These are phyloP conservation scores for Nicotiana sylvestris DNA, from an alignment of 257 asterid species.

Conservation along the genomic window DNA sequence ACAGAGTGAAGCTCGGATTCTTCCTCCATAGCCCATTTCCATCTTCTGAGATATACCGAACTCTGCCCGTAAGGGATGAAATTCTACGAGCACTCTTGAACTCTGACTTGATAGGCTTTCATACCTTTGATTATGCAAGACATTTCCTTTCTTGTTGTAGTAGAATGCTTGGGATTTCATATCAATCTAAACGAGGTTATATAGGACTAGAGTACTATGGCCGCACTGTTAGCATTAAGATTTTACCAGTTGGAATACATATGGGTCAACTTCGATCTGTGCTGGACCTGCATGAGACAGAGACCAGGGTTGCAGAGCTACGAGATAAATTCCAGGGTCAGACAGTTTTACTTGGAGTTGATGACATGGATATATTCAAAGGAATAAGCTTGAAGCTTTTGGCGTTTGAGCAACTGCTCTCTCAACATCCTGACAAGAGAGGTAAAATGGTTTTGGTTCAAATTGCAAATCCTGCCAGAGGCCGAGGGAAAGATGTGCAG, in stretches of 20 bases:
- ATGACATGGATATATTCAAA: conserved; percentile 84
- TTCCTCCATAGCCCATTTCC: conserved; percentile 86
- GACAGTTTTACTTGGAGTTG: conserved; percentile 73
- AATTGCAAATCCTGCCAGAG: conserved; percentile 87
- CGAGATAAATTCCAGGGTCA: conserved; percentile 46
- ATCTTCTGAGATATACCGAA: conserved; percentile 81
- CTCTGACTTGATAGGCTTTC: conserved; percentile 78
- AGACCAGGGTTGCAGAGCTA: conserved; percentile 52
- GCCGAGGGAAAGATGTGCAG: conserved; percentile 78
- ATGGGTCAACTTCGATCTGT: conserved; percentile 67
- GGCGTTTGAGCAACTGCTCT: conserved; percentile 73
- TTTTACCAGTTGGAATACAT: conserved; percentile 81
- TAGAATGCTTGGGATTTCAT: conserved; percentile 74
- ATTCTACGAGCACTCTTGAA: conserved; percentile 76
- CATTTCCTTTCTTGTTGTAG: conserved; percentile 87
- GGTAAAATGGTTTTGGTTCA: conserved; percentile 71
- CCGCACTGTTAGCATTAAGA: conserved; percentile 78
- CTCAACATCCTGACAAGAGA: conserved; percentile 52
- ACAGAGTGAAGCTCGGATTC: conserved; percentile 79
- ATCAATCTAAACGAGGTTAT: conserved; percentile 80
- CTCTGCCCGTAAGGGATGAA: conserved; percentile 70
- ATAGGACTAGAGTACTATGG: conserved; percentile 84
- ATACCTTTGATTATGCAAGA: conserved; percentile 77
- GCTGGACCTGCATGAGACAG: conserved; percentile 63
- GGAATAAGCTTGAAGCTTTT: conserved; percentile 78